phyloP scores from a whole-genome alignment of 1,284 basidiomycete genomes.

The Ceratobasidium sp. region DNA sequence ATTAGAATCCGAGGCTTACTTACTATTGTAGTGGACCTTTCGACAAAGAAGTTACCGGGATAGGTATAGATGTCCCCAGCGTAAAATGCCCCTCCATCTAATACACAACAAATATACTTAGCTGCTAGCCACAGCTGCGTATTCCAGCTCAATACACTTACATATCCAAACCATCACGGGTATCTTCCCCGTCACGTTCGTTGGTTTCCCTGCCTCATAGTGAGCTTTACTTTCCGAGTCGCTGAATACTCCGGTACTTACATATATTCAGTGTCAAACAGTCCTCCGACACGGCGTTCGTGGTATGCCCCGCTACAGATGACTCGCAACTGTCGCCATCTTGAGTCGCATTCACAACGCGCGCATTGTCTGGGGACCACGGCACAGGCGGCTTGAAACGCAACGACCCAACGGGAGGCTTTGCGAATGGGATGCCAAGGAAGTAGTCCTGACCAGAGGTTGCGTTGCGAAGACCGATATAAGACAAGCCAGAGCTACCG shows the following conservation, averaged over 20 bases:
- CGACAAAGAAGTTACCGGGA: background rate
- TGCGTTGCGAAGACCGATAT: slow-evolving; percentile 15
- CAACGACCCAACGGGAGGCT: slow-evolving; percentile 34
- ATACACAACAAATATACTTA: background rate
- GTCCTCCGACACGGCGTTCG: slow-evolving; percentile 20
- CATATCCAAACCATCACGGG: slow-evolving; percentile 37
- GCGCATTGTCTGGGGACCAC: background rate
- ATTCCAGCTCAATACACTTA: background rate
- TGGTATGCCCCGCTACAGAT: background rate
- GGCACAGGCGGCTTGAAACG: slow-evolving; percentile 5
- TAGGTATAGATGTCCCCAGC: background rate
- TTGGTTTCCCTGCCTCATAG: background rate
- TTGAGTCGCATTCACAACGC: background rate
- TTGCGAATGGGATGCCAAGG: slow-evolving; percentile 40
- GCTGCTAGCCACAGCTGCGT: background rate
- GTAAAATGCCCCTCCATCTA: slow-evolving; percentile 8
- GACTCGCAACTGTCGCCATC: background rate
- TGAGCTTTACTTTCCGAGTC: background rate
- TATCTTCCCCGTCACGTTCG: background rate
- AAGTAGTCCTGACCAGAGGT: slow-evolving; percentile 39
- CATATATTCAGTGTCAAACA: slow-evolving; percentile 34
- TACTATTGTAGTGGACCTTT: slow-evolving; percentile 2
- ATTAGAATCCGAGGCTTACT: background rate
- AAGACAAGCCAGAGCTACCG: slow-evolving; percentile 24
- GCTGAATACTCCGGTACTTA: background rate